Evolutionary conservation across 345 rosid species (phyloP).

Genomic region (Eucalyptus polybractea): DNA sequence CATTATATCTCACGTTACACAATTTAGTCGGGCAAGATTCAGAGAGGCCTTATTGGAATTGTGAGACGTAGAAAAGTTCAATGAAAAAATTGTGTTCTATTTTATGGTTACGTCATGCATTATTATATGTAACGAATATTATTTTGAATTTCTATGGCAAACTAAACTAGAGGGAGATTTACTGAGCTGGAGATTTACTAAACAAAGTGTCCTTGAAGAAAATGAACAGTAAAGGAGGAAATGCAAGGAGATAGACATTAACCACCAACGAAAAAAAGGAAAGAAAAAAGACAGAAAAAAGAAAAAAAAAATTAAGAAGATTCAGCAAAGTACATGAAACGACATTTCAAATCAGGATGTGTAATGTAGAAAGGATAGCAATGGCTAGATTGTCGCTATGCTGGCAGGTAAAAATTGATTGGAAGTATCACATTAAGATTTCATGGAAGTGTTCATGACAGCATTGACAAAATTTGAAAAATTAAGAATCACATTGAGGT

Average conservation of each 20-base stretch:
- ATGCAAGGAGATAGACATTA: neutral
- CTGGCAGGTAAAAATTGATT: too few relatives aligned
- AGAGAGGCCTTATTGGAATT: accelerated
- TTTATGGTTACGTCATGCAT: neutral
- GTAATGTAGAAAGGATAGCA: too few relatives aligned
- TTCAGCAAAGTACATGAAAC: neutral
- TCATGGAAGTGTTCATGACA: neutral
- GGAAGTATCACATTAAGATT: too few relatives aligned
- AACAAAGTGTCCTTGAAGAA: neutral
- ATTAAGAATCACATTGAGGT: too few relatives aligned
- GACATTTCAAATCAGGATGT: neutral
- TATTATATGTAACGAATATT: too few relatives aligned
- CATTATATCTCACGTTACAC: neutral
- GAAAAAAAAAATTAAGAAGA: neutral
- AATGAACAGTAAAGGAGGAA: neutral
- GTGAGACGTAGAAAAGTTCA: neutral
- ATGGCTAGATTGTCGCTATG: too few relatives aligned
- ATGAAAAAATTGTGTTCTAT: neutral
- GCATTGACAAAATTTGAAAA: too few relatives aligned
- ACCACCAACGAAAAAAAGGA: neutral
- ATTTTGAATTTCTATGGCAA: too few relatives aligned
- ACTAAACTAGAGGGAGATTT: too few relatives aligned
- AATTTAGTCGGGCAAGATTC: neutral
- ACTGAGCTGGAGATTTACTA: too few relatives aligned
- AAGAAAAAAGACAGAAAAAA: accelerated